Evolutionary conservation across 2,329 filamentous ascomycete genomes (phyloP), one percentile per base, ranked within the genome.

Genomic region (Septoria linicola): DNA sequence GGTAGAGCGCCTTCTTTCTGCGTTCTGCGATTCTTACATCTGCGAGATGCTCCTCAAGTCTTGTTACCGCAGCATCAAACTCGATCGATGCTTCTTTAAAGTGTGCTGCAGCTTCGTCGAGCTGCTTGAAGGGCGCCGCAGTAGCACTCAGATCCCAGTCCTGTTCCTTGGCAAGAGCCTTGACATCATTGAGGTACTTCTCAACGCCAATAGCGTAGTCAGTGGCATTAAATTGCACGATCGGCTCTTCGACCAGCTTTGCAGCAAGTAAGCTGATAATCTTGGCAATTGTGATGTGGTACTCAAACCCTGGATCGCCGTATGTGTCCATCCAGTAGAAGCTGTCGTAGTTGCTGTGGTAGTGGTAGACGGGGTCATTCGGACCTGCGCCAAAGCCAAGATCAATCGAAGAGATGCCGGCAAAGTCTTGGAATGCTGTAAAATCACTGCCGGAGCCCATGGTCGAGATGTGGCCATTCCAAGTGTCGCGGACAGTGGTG

Each of bases 321-420:
- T 82, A 89, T 2, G 75, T 84, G 11, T 84, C 78, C 87, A 93
- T 93, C 89, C 89, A 95, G 62, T 85, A 75, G 65, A 88, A 91
- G 27, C 80, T 87, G 65, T 95, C 89, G 65, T 91, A 95, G 70
- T 93, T 93, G 55, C 81, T 81, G 67, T 95, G 88, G 64, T 93
- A 95, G 58, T 87, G 85, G 65, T 86, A 88, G 5, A 88, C 73
- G 0, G 84, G 73, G 20, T 71, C 66, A 1, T 62, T 55, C 2
- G 57, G 53, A 41, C 57, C 61, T 6, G 58, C 54, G 11, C 64
- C 64, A 54, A 78, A 78, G 17, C 74, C 74, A 54, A 78, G 67
- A 51, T 78, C 73, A 40, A 78, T 65, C 5, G 65, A 74, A 2
- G 75, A 70, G 31, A 78, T 76, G 34, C 76, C 76, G 8, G 74